A percentile compares a stretch with the other conserved stretches of the same genome.
These are phyloP conservation scores for Teunomyces tritomae DNA, from an alignment of 805 yeast genomes.

Conservation along the genomic window DNA sequence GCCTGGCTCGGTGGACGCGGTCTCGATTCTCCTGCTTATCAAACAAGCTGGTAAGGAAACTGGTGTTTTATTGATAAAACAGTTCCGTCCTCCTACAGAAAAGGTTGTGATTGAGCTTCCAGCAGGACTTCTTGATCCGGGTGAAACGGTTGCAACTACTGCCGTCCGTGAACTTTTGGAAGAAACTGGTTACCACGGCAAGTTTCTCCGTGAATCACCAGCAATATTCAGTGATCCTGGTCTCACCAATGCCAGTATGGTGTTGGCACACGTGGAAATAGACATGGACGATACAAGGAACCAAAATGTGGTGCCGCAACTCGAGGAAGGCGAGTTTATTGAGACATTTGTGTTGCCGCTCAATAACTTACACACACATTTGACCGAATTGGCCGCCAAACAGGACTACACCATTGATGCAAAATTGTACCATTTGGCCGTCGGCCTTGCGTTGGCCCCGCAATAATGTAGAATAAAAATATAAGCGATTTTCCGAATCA, in stretches of 20 bases:
- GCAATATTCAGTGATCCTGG: constrained; percentile 78
- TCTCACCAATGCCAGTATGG: constrained; percentile 80
- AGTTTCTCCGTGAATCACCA: constrained; percentile 33
- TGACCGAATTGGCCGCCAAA: constrained; percentile 46
- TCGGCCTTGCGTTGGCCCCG: constrained; percentile 64
- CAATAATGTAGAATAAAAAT: background rate
- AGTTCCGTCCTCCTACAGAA: constrained; percentile 88
- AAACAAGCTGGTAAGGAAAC: constrained; percentile 41
- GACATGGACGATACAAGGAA: constrained; percentile 70
- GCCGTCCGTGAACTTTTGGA: constrained; percentile 87
- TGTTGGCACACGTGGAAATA: constrained; percentile 72
- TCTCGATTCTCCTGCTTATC: constrained; percentile 79
- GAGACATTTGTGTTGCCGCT: constrained; percentile 81
- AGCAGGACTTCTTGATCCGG: constrained; percentile 89
- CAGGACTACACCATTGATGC: constrained; percentile 85
- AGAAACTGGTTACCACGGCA: constrained; percentile 90
- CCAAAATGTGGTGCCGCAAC: constrained; percentile 60
- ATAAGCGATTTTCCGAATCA: too few relatives aligned
- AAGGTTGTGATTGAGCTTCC: constrained; percentile 92
- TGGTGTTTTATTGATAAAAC: constrained; percentile 69
- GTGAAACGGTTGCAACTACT: constrained; percentile 71
- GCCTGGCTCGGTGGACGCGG: constrained; percentile 72
- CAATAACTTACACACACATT: constrained; percentile 49
- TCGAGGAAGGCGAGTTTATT: constrained; percentile 91
- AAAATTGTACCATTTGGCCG: constrained; percentile 80